Evolutionary conservation across 108 stramenopile species (phyloP).

Genomic region (Cyclotella atomus): DNA sequence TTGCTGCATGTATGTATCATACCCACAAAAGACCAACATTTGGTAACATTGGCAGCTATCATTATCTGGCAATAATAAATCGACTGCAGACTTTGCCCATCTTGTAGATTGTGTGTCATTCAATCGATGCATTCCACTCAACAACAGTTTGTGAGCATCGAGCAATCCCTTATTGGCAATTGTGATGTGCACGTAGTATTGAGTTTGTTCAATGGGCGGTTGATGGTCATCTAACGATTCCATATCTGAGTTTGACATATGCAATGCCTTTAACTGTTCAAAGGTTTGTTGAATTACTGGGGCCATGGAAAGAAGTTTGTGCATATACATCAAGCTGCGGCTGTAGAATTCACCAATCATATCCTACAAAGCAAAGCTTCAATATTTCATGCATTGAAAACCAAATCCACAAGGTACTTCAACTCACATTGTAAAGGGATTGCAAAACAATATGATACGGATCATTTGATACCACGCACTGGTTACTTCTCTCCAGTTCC

Average conservation of each 20-base stretch:
- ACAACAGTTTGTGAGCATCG: background rate
- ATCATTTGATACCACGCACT: background rate
- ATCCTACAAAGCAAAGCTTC: background rate
- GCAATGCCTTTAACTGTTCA: background rate
- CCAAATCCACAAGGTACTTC: background rate
- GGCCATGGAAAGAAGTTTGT: background rate
- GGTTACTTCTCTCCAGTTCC: background rate
- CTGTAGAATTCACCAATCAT: constrained; percentile 5
- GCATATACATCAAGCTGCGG: background rate
- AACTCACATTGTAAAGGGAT: constrained; percentile 4
- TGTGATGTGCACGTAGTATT: constrained; percentile 3
- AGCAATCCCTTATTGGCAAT: background rate
- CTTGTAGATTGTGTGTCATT: background rate
- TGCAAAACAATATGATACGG: background rate
- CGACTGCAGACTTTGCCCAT: constrained; percentile 1
- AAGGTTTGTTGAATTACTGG: background rate
- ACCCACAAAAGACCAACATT: constrained; percentile 1
- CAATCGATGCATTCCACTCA: constrained; percentile 1
- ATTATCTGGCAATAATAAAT: background rate
- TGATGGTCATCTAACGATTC: background rate
- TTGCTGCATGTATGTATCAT: background rate
- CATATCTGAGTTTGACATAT: background rate
- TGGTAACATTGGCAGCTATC: constrained; percentile 2
- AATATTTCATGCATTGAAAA: background rate
- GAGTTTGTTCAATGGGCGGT: background rate